Percentiles rank a stretch among this genome's conserved stretches.
Evolutionary conservation across 306 rosid species (phyloP).

Genomic region (Lathyrus aphaca): DNA sequence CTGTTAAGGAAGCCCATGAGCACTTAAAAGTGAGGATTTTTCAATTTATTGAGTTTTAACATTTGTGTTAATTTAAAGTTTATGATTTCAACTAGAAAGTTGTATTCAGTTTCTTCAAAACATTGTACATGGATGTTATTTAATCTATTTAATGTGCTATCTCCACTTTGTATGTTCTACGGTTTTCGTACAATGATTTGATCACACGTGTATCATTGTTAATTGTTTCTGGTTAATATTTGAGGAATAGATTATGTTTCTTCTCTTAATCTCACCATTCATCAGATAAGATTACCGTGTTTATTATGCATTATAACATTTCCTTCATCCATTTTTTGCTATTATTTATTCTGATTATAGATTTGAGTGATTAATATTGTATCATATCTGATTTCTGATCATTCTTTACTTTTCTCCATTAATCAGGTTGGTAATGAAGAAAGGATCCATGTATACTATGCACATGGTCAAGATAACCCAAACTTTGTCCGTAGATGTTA

Average conservation of each 20-base stretch:
- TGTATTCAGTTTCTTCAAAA: slow-evolving; percentile 23
- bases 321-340: slow-evolving; percentile 24
- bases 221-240: slow-evolving; percentile 28
- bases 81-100: not conserved
- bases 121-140: slow-evolving; percentile 3
- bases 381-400: slow-evolving; percentile 34
- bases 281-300: slow-evolving; percentile 16
- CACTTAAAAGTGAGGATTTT: slow-evolving; percentile 85
- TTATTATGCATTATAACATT: slow-evolving; percentile 13
- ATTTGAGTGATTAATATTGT: slow-evolving; percentile 13
- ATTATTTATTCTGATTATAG: slow-evolving; percentile 15
- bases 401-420: slow-evolving; percentile 32
- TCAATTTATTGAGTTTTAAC: slow-evolving; percentile 31
- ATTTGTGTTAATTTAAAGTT: slow-evolving; percentile 15
- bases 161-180: slow-evolving; percentile 22
- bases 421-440: slow-evolving; percentile 92
- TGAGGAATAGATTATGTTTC: slow-evolving; percentile 20
- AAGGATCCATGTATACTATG: slow-evolving; percentile 98
- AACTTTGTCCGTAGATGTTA: slow-evolving; percentile 93
- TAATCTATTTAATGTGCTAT: slow-evolving; percentile 16
- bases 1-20: slow-evolving; percentile 98
- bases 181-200: slow-evolving; percentile 16
- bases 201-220: slow-evolving; percentile 5
- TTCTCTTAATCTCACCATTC: not conserved
- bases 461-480: slow-evolving; percentile 80